Evolutionary conservation across 2,329 filamentous ascomycete genomes (phyloP).

Genomic region (Diaporthe citrichinensis): DNA sequence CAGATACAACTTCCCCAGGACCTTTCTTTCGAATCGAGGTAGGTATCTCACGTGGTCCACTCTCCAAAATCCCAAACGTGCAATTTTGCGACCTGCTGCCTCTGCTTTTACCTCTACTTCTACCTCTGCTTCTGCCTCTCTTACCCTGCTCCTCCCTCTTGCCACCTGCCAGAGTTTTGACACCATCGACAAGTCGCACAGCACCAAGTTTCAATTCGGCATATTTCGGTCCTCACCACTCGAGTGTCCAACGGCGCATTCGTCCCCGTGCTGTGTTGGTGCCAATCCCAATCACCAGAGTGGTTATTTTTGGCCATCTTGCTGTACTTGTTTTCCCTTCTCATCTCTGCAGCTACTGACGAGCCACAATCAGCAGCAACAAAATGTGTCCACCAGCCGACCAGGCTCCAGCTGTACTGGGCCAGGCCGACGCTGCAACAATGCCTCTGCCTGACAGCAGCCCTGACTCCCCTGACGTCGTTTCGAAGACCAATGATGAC

Average conservation of each 20-base stretch:
- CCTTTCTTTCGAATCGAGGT: not conserved
- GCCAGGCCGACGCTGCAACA: not conserved
- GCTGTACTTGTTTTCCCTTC: too few relatives aligned
- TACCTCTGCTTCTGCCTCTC: too few relatives aligned
- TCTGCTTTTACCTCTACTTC: not conserved
- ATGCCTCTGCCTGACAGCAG: slow-evolving; percentile 30
- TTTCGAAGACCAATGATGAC: not conserved
- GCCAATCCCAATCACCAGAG: not conserved
- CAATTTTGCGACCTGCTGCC: not conserved
- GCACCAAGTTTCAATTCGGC: not conserved
- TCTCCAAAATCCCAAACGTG: not conserved
- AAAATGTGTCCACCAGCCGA: not conserved
- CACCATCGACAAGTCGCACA: not conserved
- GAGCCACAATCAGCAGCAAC: not conserved
- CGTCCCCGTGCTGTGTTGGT: not conserved
- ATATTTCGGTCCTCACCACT: not conserved
- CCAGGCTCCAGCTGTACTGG: slow-evolving; percentile 21
- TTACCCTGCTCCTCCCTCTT: not conserved
- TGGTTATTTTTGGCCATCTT: too few relatives aligned
- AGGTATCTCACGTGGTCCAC: not conserved
- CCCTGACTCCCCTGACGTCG: not conserved
- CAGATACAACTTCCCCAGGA: not conserved
- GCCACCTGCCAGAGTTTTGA: too few relatives aligned
- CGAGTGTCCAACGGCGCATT: not conserved
- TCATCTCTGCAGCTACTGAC: not conserved